These are phyloP conservation scores for Heimioporus sp. DNA, from an alignment of 768 basidiomycete species.

Conservation along the genomic window DNA sequence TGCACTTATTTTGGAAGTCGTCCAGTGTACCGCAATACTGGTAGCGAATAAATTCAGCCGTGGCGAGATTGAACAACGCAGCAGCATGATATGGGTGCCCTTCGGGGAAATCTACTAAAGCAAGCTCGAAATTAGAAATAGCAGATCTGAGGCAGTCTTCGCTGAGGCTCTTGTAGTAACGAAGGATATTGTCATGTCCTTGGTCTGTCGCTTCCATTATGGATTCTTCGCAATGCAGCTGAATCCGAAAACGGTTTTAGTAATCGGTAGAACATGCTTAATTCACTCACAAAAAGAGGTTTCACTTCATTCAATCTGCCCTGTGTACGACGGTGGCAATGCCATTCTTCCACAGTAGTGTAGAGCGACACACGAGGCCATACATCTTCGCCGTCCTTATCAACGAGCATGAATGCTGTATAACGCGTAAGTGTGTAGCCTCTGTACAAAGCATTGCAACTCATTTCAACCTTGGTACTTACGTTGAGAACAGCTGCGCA, in stretches of 20 bases:
- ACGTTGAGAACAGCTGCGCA: not conserved
- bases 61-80: constrained; percentile 14
- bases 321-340: not conserved
- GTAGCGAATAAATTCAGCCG: constrained; percentile 1
- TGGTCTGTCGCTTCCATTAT: not conserved
- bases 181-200: constrained; percentile 1
- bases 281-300: not conserved
- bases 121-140: constrained; percentile 3
- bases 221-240: not conserved
- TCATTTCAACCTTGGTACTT: not conserved
- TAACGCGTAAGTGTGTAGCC: not conserved
- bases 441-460: no score
- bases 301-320: not conserved
- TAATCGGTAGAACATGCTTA: not conserved
- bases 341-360: not conserved
- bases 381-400: not conserved
- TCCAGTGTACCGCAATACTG: not conserved
- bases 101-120: not conserved
- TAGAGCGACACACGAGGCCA: not conserved
- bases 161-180: not conserved
- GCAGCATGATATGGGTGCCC: constrained; percentile 2
- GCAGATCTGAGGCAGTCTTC: not conserved
- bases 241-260: not conserved
- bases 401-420: not conserved
- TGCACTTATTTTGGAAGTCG: not conserved